Base-by-base conservation (phyloP, 1,139 yeast species). In the Geotrichum citri-aurantii region DNA sequence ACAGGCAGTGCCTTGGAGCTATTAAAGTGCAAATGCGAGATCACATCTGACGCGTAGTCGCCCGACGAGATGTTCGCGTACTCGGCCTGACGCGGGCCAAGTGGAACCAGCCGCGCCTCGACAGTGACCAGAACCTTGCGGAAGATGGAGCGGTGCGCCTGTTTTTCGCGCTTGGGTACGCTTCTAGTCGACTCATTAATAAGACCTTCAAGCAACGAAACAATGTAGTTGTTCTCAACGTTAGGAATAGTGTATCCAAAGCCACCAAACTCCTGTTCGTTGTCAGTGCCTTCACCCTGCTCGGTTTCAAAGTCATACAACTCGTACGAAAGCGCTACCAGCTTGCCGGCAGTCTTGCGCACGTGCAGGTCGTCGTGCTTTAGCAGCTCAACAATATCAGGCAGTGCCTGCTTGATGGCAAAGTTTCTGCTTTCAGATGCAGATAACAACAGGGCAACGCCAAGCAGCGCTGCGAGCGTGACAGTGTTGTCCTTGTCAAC, bases 251-350 rank as follows among this genome's bases (percentile, higher is more conserved):
- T 77, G 31, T 62, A 63, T 11, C 59, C 53, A 50, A 57, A 56
- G 19, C 59, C 58, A 12, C 49, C 55, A 48, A 73, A 72, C 21
- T 69, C 75, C 50, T 77, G 80, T 6, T 67, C 73, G 24, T 75
- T 77, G 11, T 72, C 75, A 27, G 72, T 72, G 7, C 70, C 72
- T 8, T 73, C 75, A n/a, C 68, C 73, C 44, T 59, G 62, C 21
- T 65, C 73, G 11, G 67, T 75, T n/a, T 6, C 42, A 65, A 83
- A 84, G 48, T 77, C 77, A 66, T 76, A 85, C 17, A 80, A 67
- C 66, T 86, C 91, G 69, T 82, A 85, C 62, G 80, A 77, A 47
- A 86, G 75, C 0, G 86, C 93, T 62, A 84, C 75, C 5, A 84
- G 74, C 68, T 86, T 75, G 40, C 84, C 85, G 11, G 84, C 80